These are phyloP conservation scores for Aegilops bicornis DNA, from an alignment of 176 grass and related monocot species.

Conservation along the genomic window DNA sequence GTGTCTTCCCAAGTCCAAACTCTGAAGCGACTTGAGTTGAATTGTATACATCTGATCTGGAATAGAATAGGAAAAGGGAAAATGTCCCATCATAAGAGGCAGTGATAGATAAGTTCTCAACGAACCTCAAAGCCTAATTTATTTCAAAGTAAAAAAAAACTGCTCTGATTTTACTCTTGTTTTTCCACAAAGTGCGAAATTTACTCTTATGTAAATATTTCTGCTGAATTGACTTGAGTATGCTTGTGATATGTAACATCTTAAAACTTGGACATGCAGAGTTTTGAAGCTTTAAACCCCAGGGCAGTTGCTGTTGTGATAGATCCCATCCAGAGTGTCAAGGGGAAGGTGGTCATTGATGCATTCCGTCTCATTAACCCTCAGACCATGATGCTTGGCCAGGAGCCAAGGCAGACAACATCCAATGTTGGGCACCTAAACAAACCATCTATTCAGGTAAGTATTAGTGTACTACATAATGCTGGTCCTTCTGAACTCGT, in stretches of 20 bases:
- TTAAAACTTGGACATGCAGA: constrained; percentile 49
- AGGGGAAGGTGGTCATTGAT: constrained; percentile 98
- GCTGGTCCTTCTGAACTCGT: background rate
- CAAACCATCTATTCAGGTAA: constrained; percentile 96
- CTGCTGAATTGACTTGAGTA: background rate
- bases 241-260: constrained; percentile 1
- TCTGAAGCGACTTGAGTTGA: background rate
- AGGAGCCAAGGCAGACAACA: constrained; percentile 92
- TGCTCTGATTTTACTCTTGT: background rate
- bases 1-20: background rate
- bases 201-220: background rate
- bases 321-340: constrained; percentile 98
- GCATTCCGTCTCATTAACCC: constrained; percentile 97
- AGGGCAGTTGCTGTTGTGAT: constrained; percentile 97
- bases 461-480: background rate
- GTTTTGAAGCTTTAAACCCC: constrained; percentile 98
- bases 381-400: constrained; percentile 99
- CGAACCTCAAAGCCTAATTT: background rate
- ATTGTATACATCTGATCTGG: background rate
- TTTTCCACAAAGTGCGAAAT: background rate
- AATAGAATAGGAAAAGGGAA: background rate
- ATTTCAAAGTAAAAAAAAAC: background rate
- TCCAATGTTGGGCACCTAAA: constrained; percentile 98
- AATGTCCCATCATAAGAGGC: background rate
- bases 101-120: background rate